A percentile compares a stretch with the other conserved stretches of the same genome.
These are phyloP conservation scores for Candida pini DNA, from an alignment of 805 yeast genomes.

Conservation along the genomic window DNA sequence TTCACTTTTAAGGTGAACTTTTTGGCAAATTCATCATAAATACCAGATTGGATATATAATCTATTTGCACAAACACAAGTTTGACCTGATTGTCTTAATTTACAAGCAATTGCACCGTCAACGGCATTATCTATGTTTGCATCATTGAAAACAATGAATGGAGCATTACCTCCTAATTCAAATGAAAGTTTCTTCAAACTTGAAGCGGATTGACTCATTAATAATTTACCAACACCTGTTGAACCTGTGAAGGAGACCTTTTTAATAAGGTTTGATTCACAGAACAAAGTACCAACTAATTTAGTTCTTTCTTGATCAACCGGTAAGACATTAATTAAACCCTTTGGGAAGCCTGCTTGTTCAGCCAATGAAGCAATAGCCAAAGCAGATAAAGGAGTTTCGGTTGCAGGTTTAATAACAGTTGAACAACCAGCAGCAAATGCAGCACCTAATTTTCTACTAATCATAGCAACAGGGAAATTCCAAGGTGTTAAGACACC, in stretches of 20 bases:
- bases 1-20: slow-evolving; percentile 42
- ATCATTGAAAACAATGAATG: slow-evolving; percentile 69
- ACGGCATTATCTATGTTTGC: slow-evolving; percentile 65
- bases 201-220: slow-evolving; percentile 55
- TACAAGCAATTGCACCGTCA: slow-evolving; percentile 57
- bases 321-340: slow-evolving; percentile 60
- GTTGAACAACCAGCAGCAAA: slow-evolving; percentile 76
- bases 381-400: slow-evolving; percentile 69
- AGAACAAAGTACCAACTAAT: slow-evolving; percentile 49
- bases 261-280: slow-evolving; percentile 49
- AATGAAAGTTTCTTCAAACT: slow-evolving; percentile 66
- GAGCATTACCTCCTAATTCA: slow-evolving; percentile 81
- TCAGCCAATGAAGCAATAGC: slow-evolving; percentile 58
- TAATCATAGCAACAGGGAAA: slow-evolving; percentile 75
- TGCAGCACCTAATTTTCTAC: slow-evolving; percentile 71
- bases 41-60: slow-evolving; percentile 53
- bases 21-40: slow-evolving; percentile 58
- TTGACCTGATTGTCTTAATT: slow-evolving; percentile 75
- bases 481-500: slow-evolving; percentile 83
- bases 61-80: slow-evolving; percentile 80
- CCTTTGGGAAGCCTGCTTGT: slow-evolving; percentile 68
- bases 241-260: slow-evolving; percentile 79
- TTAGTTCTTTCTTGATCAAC: slow-evolving; percentile 37
- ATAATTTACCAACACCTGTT: slow-evolving; percentile 63
- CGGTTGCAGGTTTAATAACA: slow-evolving; percentile 71